phyloP scores from a whole-genome alignment of 805 yeast genomes.

The Metschnikowia cubensis region DNA sequence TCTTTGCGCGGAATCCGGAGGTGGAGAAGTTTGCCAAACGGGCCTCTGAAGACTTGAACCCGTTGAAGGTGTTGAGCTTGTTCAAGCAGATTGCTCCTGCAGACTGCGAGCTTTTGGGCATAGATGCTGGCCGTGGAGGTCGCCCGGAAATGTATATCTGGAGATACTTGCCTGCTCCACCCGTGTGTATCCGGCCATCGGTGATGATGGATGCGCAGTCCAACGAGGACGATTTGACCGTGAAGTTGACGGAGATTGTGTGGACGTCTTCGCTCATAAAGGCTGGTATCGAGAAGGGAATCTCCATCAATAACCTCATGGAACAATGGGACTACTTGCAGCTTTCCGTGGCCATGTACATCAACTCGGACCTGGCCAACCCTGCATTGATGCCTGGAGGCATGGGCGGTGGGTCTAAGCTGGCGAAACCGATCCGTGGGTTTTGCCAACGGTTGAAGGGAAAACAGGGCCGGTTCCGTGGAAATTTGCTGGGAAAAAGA shows the following conservation, averaged over 20 bases:
- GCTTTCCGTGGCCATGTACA: slow-evolving; percentile 93
- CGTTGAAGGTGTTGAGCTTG: slow-evolving; percentile 79
- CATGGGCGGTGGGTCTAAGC: slow-evolving; percentile 49
- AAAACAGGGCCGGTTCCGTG: slow-evolving; percentile 98
- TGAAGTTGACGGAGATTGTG: slow-evolving; percentile 91
- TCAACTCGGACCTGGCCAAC: slow-evolving; percentile 89
- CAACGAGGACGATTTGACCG: slow-evolving; percentile 96
- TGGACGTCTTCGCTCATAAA: slow-evolving; percentile 94
- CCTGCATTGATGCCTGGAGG: slow-evolving; percentile 73
- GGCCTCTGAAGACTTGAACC: slow-evolving; percentile 91
- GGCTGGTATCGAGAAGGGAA: slow-evolving; percentile 94
- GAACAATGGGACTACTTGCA: slow-evolving; percentile 99
- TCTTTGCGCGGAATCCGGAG: slow-evolving; percentile 76
- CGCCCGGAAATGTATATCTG: slow-evolving; percentile 95
- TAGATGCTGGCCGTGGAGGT: slow-evolving; percentile 82
- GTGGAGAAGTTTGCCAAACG: slow-evolving; percentile 80
- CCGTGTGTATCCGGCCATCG: slow-evolving; percentile 97
- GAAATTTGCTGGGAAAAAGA: slow-evolving; percentile 96
- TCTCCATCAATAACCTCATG: slow-evolving; percentile 88
- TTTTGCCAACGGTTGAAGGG: slow-evolving; percentile 97
- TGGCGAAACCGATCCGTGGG: slow-evolving; percentile 81
- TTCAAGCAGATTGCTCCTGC: slow-evolving; percentile 81
- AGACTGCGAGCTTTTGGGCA: slow-evolving; percentile 90
- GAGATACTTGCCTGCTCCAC: slow-evolving; percentile 98
- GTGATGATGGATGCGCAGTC: slow-evolving; percentile 89